Conservation (phyloP, 1,139 yeast species). For the Candida sp. region DNA sequence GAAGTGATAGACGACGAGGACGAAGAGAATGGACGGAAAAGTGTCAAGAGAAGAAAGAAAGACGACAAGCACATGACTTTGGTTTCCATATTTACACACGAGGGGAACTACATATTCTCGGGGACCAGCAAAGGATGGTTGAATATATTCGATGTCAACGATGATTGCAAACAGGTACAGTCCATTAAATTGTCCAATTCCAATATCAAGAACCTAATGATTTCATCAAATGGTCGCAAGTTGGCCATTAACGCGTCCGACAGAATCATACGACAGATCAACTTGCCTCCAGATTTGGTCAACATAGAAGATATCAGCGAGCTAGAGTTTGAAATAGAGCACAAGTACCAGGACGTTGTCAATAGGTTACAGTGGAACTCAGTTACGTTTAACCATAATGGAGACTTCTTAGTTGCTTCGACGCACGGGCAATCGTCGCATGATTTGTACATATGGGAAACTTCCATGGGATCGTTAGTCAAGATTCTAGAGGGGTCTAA, state of each 20-base stretch:
- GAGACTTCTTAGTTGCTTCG: slow-evolving; percentile 89
- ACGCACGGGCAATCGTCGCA: slow-evolving; percentile 88
- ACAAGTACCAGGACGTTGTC: slow-evolving; percentile 90
- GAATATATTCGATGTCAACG: slow-evolving; percentile 46
- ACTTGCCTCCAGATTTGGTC: slow-evolving; percentile 58
- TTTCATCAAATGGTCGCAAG: slow-evolving; percentile 70
- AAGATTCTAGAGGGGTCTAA: slow-evolving; percentile 94
- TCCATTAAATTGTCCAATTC: slow-evolving; percentile 64
- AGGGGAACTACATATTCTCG: slow-evolving; percentile 59
- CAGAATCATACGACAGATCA: slow-evolving; percentile 74
- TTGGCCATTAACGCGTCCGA: slow-evolving; percentile 85
- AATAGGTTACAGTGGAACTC: slow-evolving; percentile 91
- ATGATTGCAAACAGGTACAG: slow-evolving; percentile 37
- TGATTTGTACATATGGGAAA: slow-evolving; percentile 94
- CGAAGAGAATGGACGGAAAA: too few relatives aligned
- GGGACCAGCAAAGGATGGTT: slow-evolving; percentile 88
- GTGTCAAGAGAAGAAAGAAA: slow-evolving; percentile 15
- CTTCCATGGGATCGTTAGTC: slow-evolving; percentile 82
- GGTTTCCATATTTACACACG: slow-evolving; percentile 38
- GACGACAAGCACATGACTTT: slow-evolving; percentile 32
- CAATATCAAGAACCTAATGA: slow-evolving; percentile 70
- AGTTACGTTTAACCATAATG: slow-evolving; percentile 74
- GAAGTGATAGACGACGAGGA: slow-evolving; percentile 12
- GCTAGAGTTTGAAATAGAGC: slow-evolving; percentile 73
- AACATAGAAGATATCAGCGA: slow-evolving; percentile 30